These are phyloP conservation scores for Leccinum broughii DNA, from an alignment of 768 basidiomycete species.

Conservation along the genomic window DNA sequence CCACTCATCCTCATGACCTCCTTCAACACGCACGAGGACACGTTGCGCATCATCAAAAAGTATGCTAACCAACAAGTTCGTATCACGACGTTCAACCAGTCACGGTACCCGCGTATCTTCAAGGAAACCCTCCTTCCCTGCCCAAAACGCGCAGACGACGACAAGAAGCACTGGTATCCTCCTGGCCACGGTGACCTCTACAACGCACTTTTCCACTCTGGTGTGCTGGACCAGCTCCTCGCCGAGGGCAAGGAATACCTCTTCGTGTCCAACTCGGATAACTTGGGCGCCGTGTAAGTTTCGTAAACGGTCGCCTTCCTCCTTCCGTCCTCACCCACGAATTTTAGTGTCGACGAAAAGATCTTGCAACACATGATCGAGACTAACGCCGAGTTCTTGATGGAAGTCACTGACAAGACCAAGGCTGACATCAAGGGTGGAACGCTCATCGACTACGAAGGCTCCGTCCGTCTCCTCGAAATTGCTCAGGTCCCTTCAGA, in stretches of 20 bases:
- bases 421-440: conserved; percentile 80
- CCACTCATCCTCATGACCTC: conserved; percentile 83
- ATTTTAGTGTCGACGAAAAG: conserved; percentile 59
- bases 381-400: conserved; percentile 63
- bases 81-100: conserved; percentile 72
- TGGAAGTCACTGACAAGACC: conserved; percentile 83
- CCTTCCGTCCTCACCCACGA: conserved; percentile 3
- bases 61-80: conserved; percentile 78
- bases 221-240: conserved; percentile 70
- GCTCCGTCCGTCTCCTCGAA: conserved; percentile 66
- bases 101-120: conserved; percentile 71
- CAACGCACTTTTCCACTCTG: conserved; percentile 69
- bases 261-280: conserved; percentile 78
- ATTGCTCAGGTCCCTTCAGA: conserved; percentile 74
- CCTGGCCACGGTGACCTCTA: conserved; percentile 78
- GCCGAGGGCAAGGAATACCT: conserved; percentile 75
- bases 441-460: conserved; percentile 70
- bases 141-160: conserved; percentile 54
- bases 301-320: not conserved
- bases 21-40: conserved; percentile 81
- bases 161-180: conserved; percentile 76
- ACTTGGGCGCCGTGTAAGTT: conserved; percentile 63
- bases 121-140: conserved; percentile 67
- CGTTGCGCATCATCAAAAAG: conserved; percentile 76
- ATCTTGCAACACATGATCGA: conserved; percentile 70